Evolutionary conservation across 2,329 filamentous ascomycete genomes (phyloP), one percentile per base, ranked within the genome.

Genomic region (Diplodia corticola): DNA sequence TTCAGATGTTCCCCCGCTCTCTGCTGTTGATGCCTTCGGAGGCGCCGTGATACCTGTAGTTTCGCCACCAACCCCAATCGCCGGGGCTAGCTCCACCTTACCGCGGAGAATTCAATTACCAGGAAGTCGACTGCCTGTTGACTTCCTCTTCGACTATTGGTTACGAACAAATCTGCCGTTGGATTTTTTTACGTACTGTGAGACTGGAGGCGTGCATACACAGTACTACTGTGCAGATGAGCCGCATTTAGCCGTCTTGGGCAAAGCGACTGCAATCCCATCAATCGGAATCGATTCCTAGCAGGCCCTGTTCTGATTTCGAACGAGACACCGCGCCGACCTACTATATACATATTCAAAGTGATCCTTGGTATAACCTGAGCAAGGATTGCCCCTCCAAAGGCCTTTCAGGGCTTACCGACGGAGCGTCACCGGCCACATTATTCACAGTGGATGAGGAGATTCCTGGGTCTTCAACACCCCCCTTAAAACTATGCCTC

Each of bases 201-300:
- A 12, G 22, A 35, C 28, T 5, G 22, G n/a, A n/a, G n/a, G n/a
- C n/a, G n/a, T n/a, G n/a, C n/a, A n/a, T n/a, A n/a, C n/a, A n/a
- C n/a, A n/a, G n/a, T n/a, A n/a, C n/a, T n/a, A n/a, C 15, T 55
- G 33, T 20, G 15, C 26, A 17, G 15, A 48, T 20, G 22, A 30
- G 17, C 37, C 40, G 55, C 24, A 60, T 60, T 61, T 49, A 61
- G 26, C 57, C 57, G 57, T 10, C 54, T 20, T 22, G 12, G 44
- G 44, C 37, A 17, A 9, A 60, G 24, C 37, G 9, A n/a, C 15
- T 17, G 17, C 55, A 30, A 60, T 60, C 20, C 57, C 44, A 24
- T 61, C 40, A 49, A 61, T 49, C 5, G 24, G 57, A 60, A 17
- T 17, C 40, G 30, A 17, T 1, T 6, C 24, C n/a, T n/a, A 26